Percentiles rank a stretch among this genome's conserved stretches.
Conservation (phyloP, 2,329 filamentous ascomycete species). For the Hawksworthiomyces lignivorus region DNA sequence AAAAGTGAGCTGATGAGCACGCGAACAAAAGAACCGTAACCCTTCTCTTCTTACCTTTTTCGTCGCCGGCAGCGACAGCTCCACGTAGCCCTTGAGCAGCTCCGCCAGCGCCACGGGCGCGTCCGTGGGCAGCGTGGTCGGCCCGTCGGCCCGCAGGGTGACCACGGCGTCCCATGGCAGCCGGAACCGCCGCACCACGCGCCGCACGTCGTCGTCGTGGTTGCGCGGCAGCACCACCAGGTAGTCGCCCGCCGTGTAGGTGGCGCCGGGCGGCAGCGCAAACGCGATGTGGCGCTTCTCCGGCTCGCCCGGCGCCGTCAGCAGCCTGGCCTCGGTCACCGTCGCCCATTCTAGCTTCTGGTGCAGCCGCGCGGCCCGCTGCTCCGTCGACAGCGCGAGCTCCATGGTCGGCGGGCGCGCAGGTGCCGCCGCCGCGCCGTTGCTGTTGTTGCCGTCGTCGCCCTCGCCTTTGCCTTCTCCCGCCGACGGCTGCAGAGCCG, state of each 20-base stretch:
- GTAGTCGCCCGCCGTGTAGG: constrained; percentile 68
- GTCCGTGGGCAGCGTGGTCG: constrained; percentile 45
- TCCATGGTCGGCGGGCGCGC: constrained; percentile 20
- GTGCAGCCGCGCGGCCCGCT: constrained; percentile 42
- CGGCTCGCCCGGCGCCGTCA: constrained; percentile 41
- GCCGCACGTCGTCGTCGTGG: constrained; percentile 50
- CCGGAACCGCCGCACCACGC: constrained; percentile 56
- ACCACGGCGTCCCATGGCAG: constrained; percentile 62
- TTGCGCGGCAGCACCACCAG: constrained; percentile 67
- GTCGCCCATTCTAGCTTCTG: constrained; percentile 53
- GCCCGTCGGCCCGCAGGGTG: constrained; percentile 44
- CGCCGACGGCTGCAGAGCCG: constrained; percentile 37
- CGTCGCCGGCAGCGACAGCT: constrained; percentile 62
- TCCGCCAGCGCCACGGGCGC: constrained; percentile 52
- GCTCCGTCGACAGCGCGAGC: constrained; percentile 39
- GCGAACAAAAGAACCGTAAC: too few relatives aligned
- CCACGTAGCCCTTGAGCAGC: constrained; percentile 61
- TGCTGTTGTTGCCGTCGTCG: constrained; percentile 15
- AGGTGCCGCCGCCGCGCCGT: neutral
- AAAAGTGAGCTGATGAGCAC: too few relatives aligned
- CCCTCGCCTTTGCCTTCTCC: constrained; percentile 18
- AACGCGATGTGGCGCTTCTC: constrained; percentile 60
- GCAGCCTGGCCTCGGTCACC: constrained; percentile 42
- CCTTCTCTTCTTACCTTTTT: constrained; percentile 53
- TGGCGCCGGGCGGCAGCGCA: constrained; percentile 55